Conservation (phyloP, 2,329 filamentous ascomycete species). For the Curvularia spicifera region DNA sequence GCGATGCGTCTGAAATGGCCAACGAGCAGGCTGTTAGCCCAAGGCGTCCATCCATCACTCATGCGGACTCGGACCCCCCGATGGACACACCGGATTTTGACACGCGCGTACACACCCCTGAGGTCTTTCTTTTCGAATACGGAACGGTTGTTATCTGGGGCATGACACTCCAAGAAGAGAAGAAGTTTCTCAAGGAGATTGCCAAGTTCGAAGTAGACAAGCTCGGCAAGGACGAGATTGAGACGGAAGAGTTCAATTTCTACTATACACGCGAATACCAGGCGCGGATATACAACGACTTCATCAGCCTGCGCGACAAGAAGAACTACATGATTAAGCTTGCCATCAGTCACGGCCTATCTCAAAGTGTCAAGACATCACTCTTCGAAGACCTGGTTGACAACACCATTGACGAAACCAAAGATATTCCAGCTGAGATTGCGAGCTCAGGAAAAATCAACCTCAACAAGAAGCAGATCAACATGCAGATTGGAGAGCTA, state of each 20-base stretch:
- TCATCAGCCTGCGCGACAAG: constrained; percentile 92
- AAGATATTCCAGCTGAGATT: constrained; percentile 91
- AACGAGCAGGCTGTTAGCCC: constrained; percentile 36
- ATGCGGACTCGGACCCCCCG: constrained; percentile 42
- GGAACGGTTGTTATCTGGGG: constrained; percentile 98
- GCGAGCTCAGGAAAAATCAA: constrained; percentile 91
- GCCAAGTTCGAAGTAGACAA: constrained; percentile 94
- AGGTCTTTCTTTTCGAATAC: constrained; percentile 96
- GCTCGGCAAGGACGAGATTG: constrained; percentile 83
- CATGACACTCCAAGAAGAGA: constrained; percentile 89
- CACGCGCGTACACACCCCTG: constrained; percentile 85
- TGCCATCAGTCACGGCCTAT: constrained; percentile 92
- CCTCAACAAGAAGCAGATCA: constrained; percentile 87
- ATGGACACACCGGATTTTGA: constrained; percentile 74
- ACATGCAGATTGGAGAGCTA: constrained; percentile 98
- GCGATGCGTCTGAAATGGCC: constrained; percentile 37
- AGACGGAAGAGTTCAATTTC: constrained; percentile 98
- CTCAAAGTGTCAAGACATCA: constrained; percentile 97
- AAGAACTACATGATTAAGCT: constrained; percentile 98
- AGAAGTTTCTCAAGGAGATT: constrained; percentile 89
- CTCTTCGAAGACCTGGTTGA: constrained; percentile 95
- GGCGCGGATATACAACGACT: constrained; percentile 98
- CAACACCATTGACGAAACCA: constrained; percentile 90
- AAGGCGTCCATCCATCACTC: constrained; percentile 34
- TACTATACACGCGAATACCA: constrained; percentile 99